Conservation (phyloP, 2,329 filamentous ascomycete species). For the Arachnomyces sp. region DNA sequence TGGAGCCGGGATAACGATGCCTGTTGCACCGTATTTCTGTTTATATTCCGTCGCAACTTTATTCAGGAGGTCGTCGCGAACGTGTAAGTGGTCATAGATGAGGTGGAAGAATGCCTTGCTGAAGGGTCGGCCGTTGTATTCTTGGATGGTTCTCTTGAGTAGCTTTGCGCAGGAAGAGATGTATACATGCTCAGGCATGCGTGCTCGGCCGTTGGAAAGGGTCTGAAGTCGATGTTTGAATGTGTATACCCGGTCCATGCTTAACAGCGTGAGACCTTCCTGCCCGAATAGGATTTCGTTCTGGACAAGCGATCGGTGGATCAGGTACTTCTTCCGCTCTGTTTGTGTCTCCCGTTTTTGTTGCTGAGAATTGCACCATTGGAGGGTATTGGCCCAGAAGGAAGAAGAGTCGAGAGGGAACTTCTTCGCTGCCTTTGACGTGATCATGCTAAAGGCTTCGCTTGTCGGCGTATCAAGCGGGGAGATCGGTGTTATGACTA, state of each 20-base stretch:
- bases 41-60: constrained; percentile 30
- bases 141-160: constrained; percentile 31
- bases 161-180: constrained; percentile 33
- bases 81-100: constrained; percentile 34
- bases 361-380: constrained; percentile 26
- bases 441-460: constrained; percentile 25
- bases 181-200: constrained; percentile 25
- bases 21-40: constrained; percentile 26
- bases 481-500: constrained; percentile 31
- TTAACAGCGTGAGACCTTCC: constrained; percentile 36
- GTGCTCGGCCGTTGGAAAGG: constrained; percentile 23
- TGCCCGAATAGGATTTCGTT: constrained; percentile 38
- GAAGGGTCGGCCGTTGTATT: constrained; percentile 35
- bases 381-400: constrained; percentile 31
- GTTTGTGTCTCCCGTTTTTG: not conserved
- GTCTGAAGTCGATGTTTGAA: constrained; percentile 36
- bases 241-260: constrained; percentile 38
- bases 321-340: constrained; percentile 26
- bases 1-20: constrained; percentile 28
- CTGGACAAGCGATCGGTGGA: constrained; percentile 36
- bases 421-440: constrained; percentile 29
- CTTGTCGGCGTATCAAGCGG: constrained; percentile 23
- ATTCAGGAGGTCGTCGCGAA: constrained; percentile 29
- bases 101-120: constrained; percentile 37
- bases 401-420: constrained; percentile 25